Evolutionary conservation across 495 filamentous ascomycete species (phyloP), one percentile per base, ranked within the genome.

Genomic region (Penicillium parvum): DNA sequence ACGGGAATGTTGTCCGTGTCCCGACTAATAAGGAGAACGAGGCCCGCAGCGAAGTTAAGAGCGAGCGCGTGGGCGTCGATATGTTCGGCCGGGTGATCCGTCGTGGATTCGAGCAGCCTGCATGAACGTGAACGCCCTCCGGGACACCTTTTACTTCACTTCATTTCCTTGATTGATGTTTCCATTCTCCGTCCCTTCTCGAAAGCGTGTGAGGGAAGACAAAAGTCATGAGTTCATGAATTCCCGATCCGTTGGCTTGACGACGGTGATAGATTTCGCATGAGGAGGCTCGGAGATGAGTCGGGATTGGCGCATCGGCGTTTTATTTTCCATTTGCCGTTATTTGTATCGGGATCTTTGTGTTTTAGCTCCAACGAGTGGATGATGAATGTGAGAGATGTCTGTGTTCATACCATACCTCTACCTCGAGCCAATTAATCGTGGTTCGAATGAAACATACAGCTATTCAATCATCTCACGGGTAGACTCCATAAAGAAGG

Each of bases 1-100:
- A 83, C 21, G 75, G 67, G 30, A 75, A 72, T 9, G 68, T 81
- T 19, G 79, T 91, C 37, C 81, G 80, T 64, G 77, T 91, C 23
- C 92, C 94, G 34, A 73, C 84, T 60, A 99, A 97, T 66, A 85
- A 92, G 66, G 94, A 99, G 76, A 99, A 99, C 66, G 90, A 97
- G 79, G 94, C 88, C 20, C 90, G 92, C 76, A 91, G 90, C 56
- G 88, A 88, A 29, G 86, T 96, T 54, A 90, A 95, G 60, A 81
- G 91, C 65, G 94, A 99, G 75, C 88, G 89, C 49, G 94, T 99
- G 26, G 71, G 62, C 18, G 49, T 73, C 15, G 71, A 74, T 34
- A 86, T 87, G 72, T 89, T 99, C 45, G 91, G 95, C 40, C 89
- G 81, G 72, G 82, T 96, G 45, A 81, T 97, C 57, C 78, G 84